A percentile compares a stretch with the other conserved stretches of the same genome.
Evolutionary conservation across 75 land plant species (phyloP).

Genomic region (Isoetes taiwanensis): DNA sequence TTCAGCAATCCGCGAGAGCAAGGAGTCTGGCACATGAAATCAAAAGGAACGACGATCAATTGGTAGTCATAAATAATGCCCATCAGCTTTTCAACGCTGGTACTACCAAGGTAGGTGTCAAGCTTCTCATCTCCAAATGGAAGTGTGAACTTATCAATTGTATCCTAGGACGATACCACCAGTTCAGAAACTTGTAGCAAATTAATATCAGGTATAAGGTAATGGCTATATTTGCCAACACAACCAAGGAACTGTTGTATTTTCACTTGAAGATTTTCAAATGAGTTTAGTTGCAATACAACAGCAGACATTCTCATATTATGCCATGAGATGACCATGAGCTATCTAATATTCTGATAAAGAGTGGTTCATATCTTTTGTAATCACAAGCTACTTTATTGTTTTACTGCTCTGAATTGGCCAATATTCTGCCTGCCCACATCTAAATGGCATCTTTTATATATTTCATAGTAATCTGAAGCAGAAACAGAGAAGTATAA

Average conservation of each 20-base stretch:
- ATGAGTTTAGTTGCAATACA: constrained; percentile 14
- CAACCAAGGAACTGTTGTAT: constrained; percentile 27
- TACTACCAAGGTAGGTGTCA: constrained; percentile 36
- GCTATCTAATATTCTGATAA: too few relatives aligned
- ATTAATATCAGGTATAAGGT: constrained; percentile 24
- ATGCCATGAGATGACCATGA: too few relatives aligned
- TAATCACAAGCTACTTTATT: too few relatives aligned
- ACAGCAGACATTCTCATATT: too few relatives aligned
- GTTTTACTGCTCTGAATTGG: too few relatives aligned
- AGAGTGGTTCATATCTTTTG: too few relatives aligned
- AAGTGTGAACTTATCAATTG: constrained; percentile 26
- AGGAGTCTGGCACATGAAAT: constrained; percentile 15
- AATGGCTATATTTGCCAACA: constrained; percentile 25
- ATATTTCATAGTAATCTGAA: too few relatives aligned
- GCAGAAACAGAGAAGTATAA: too few relatives aligned
- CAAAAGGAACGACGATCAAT: background rate
- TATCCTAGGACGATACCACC: constrained; percentile 34
- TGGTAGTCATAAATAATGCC: background rate
- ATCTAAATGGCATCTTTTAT: too few relatives aligned
- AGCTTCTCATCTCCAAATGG: constrained; percentile 29
- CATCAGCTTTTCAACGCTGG: background rate
- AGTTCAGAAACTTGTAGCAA: constrained; percentile 24
- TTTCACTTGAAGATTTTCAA: constrained; percentile 20
- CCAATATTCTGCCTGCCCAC: too few relatives aligned
- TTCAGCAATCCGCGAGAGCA: constrained; percentile 32